Conservation (phyloP, 495 filamentous ascomycete species). For the Penicillium paradoxum region DNA sequence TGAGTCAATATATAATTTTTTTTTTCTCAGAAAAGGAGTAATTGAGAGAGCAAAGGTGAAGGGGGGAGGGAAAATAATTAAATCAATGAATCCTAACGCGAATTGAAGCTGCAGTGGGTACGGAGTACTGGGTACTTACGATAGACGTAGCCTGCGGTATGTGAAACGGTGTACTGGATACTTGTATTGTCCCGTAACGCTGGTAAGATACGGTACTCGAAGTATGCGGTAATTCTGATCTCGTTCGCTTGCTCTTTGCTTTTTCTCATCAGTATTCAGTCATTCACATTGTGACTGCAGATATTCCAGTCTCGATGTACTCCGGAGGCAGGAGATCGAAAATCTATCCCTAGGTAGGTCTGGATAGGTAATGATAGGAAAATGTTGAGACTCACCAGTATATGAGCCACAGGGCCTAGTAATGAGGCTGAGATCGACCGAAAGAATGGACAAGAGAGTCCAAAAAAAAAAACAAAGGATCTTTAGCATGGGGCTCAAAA, state of each 20-base stretch:
- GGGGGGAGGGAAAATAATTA: conserved; percentile 22
- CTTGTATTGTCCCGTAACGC: neutral
- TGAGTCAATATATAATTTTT: conserved; percentile 2
- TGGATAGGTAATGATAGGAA: no score
- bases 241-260: neutral
- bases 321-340: no score
- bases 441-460: neutral
- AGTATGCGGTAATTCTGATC: neutral
- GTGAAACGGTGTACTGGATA: conserved; percentile 1
- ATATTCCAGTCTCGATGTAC: neutral
- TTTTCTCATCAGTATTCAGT: neutral
- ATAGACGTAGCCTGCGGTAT: conserved; percentile 1
- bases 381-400: neutral
- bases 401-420: neutral
- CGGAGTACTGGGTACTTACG: conserved; percentile 18
- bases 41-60: conserved; percentile 2
- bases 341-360: neutral
- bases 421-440: conserved; percentile 1
- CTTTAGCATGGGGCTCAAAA: neutral
- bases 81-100: conserved; percentile 27
- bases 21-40: conserved; percentile 1
- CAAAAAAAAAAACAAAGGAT: neutral
- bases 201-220: neutral
- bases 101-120: conserved; percentile 31
- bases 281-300: neutral